These are phyloP conservation scores for Phalaenopsis equestris DNA, from an alignment of 106 monocot genomes.

Conservation along the genomic window DNA sequence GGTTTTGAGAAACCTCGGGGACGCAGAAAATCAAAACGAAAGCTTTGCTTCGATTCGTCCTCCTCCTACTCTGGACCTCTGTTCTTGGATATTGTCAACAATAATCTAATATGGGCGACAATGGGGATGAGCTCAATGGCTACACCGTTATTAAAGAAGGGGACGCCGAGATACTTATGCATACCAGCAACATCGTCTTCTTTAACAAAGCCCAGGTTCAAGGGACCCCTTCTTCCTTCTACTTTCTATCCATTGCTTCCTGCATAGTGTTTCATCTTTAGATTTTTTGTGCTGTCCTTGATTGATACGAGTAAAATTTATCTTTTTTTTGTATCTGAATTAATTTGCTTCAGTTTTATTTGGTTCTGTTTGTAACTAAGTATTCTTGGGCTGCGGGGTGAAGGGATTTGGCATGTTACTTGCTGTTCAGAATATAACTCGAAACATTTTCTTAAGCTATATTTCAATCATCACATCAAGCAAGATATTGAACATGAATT, in stretches of 20 bases:
- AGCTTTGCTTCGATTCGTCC: neutral
- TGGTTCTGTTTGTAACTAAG: neutral
- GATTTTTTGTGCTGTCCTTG: neutral
- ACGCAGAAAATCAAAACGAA: neutral
- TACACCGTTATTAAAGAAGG: slow-evolving; percentile 71
- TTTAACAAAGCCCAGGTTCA: slow-evolving; percentile 82
- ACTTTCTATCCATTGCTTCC: neutral
- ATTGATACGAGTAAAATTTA: neutral
- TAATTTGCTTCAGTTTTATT: neutral
- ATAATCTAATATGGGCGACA: slow-evolving; percentile 18
- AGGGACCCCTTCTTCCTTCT: neutral
- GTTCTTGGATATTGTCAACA: neutral
- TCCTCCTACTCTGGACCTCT: neutral
- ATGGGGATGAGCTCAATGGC: slow-evolving; percentile 34
- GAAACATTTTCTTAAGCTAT: neutral
- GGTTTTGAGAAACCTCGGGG: too few relatives aligned
- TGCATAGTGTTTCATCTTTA: neutral
- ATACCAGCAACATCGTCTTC: slow-evolving; percentile 62
- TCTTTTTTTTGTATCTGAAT: neutral
- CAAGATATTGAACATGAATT: neutral
- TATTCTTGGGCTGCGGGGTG: neutral
- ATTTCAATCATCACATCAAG: neutral
- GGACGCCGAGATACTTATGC: slow-evolving; percentile 86
- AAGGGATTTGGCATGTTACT: neutral
- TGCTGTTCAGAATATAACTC: neutral